phyloP scores from a whole-genome alignment of 2,329 filamentous ascomycete species.

The Xylaria sp. region DNA sequence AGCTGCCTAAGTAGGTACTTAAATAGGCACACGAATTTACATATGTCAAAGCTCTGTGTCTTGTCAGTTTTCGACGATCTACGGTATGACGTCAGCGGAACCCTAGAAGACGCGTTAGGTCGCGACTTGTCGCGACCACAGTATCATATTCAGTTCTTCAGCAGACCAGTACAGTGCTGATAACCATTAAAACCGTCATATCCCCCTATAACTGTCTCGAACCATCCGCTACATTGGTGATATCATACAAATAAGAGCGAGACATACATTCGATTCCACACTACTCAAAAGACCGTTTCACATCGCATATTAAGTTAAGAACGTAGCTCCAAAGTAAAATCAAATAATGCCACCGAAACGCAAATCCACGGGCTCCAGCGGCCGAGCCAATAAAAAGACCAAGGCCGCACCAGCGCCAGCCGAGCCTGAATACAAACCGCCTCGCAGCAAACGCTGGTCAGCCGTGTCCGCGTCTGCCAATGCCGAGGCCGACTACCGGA shows the following conservation, averaged over 20 bases:
- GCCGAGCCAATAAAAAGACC: conserved; percentile 39
- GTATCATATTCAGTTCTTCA: not conserved
- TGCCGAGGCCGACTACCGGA: conserved; percentile 48
- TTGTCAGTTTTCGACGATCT: not conserved
- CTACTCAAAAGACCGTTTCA: not conserved
- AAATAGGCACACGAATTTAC: not conserved
- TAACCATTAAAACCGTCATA: not conserved
- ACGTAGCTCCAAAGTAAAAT: not conserved
- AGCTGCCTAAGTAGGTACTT: too few species aligned
- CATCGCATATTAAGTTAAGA: not conserved
- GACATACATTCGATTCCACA: not conserved
- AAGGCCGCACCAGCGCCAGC: conserved; percentile 31
- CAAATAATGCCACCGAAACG: conserved; percentile 43
- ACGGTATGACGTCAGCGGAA: conserved; percentile 26
- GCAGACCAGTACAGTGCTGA: not conserved
- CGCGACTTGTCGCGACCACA: not conserved
- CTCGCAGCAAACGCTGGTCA: conserved; percentile 48
- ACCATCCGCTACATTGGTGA: not conserved
- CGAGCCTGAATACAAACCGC: conserved; percentile 26
- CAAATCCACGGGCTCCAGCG: conserved; percentile 28
- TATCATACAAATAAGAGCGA: not conserved
- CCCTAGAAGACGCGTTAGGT: conserved; percentile 9
- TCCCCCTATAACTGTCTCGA: not conserved
- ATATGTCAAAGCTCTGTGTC: too few species aligned
- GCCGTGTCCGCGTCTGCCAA: conserved; percentile 52